Percentiles rank a stretch among this genome's conserved stretches.
phyloP scores from a whole-genome alignment of 306 rosid species.

The Styphnolobium japonicum region DNA sequence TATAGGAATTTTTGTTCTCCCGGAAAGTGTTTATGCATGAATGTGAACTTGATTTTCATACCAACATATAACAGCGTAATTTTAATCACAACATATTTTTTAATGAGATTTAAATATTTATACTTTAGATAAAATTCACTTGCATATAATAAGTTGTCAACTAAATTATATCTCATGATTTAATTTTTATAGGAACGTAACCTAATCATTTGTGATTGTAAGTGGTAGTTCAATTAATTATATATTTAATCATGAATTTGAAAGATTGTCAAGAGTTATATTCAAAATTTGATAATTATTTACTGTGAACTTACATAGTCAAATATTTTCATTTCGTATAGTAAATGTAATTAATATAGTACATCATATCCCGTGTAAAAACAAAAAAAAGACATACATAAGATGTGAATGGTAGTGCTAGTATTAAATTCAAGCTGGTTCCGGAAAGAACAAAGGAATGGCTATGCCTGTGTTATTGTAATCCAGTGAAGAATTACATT shows the following conservation, averaged over 20 bases:
- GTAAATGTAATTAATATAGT: neutral
- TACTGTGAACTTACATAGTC: neutral
- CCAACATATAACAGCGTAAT: too few species aligned
- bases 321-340: neutral
- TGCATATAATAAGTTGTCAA: too few species aligned
- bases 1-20: too few species aligned
- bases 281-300: neutral
- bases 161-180: too few species aligned
- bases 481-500: neutral
- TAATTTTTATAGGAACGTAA: neutral
- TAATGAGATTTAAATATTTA: too few species aligned
- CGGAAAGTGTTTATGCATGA: too few species aligned
- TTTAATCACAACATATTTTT: too few species aligned
- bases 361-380: neutral
- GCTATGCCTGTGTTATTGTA: neutral
- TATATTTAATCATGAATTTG: neutral
- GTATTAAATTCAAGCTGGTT: neutral
- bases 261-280: neutral
- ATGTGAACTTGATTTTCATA: too few species aligned
- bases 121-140: too few species aligned
- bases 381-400: neutral
- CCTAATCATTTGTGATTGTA: neutral
- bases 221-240: neutral
- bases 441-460: neutral
- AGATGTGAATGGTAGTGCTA: neutral